Conservation (phyloP, 768 basidiomycete genomes). For the Atractiella rhizophila region DNA sequence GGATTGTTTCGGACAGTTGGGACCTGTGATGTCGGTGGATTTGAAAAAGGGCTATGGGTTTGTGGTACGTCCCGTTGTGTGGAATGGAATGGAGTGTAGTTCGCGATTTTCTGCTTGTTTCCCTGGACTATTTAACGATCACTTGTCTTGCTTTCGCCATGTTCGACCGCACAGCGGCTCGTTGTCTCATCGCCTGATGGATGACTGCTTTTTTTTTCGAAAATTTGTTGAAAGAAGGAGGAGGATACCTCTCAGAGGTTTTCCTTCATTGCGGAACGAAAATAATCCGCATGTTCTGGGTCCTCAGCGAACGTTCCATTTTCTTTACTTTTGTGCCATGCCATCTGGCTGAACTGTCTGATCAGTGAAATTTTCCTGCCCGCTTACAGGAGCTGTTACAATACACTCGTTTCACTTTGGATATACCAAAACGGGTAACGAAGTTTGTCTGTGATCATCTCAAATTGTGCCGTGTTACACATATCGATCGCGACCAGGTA, state of each 20-base stretch:
- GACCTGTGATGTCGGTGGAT: conserved; percentile 8
- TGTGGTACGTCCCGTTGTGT: conserved; percentile 10
- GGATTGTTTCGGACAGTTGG: conserved; percentile 17
- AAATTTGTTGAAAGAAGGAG: too few relatives aligned
- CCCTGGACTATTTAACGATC: neutral
- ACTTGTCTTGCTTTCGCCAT: neutral
- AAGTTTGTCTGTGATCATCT: neutral
- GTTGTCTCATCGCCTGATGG: neutral
- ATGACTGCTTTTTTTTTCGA: neutral
- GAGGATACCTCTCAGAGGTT: too few relatives aligned
- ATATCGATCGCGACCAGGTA: neutral
- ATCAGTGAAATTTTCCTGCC: too few relatives aligned
- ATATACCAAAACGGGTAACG: neutral
- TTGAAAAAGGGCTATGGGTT: conserved; percentile 16
- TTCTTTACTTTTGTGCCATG: neutral
- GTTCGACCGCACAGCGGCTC: neutral
- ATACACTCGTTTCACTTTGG: neutral
- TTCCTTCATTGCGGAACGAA: too few relatives aligned
- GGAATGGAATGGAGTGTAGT: neutral
- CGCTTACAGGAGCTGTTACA: too few relatives aligned
- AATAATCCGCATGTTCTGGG: too few relatives aligned
- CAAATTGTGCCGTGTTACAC: neutral
- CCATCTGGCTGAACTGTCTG: neutral
- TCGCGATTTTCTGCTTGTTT: neutral
- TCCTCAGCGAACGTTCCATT: neutral